Evolutionary conservation across 2,329 filamentous ascomycete species (phyloP), one percentile per base, ranked within the genome.

Genomic region (Xylariomycetidae sp.): DNA sequence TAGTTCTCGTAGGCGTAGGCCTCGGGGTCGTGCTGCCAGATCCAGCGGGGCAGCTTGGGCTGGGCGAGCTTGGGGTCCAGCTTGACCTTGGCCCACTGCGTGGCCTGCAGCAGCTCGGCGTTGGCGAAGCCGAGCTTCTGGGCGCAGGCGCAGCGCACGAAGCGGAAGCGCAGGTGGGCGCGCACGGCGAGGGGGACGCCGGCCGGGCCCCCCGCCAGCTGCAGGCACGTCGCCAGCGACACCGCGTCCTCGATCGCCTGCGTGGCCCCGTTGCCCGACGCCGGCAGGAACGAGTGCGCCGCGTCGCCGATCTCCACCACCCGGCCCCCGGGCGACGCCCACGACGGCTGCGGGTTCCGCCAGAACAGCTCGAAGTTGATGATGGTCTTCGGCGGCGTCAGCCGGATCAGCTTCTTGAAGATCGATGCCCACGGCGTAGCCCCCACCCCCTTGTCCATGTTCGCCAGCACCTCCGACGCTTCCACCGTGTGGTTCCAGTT

Each of bases 161-260:
- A 60, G 18, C 59, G 57, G 35, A 61, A 49, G 19, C 58, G 56
- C 29, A 58, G 52, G 41, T 63, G 57, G 13, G 57, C 53, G 10
- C 52, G 52, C 7, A 59, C 53, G 2, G 58, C 51, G 14, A 58
- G 37, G 1, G 56, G 46, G 9, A 57, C 44, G 26, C 53, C 47
- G 5, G 48, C 41, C 8, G 8, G 8, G 20, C 8, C 20, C 3
- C 57, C 56, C 10, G 49, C 57, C 3, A 61, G 40, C 42, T 61
- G 57, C 5, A 63, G 56, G 26, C 59, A 57, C 4, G 55, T 42
- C 2, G 60, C 59, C 3, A 65, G 40, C 5, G 56, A 60, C 18
- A 60, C 44, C 12, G 59, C 60, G 37, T 66, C 63, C 32, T 66
- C 63, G 22, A 65, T 61, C 1, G 60, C 61, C 44, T 63, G 61